Evolutionary conservation across 2,329 filamentous ascomycete genomes (phyloP).

Genomic region (Cercospora berteroae): DNA sequence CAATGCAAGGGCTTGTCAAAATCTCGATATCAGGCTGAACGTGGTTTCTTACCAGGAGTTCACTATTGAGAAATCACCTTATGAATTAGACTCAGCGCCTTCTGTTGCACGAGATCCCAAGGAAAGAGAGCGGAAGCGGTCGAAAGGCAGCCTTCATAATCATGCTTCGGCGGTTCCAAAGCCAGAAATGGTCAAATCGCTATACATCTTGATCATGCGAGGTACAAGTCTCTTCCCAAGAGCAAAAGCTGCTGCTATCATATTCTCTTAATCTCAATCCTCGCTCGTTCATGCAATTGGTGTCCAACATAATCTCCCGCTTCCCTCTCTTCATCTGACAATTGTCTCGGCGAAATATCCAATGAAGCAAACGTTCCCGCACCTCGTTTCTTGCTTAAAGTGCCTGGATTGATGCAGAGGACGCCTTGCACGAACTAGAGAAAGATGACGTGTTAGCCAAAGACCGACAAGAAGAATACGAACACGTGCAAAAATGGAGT

Average conservation of each 20-base stretch:
- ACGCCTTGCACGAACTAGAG: constrained; percentile 83
- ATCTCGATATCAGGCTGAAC: too few species aligned
- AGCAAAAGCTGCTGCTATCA: constrained; percentile 34
- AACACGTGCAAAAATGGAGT: neutral
- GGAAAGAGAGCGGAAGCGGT: neutral
- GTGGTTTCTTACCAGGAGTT: too few species aligned
- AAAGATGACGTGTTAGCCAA: neutral
- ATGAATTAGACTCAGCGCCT: too few species aligned
- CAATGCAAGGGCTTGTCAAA: too few species aligned
- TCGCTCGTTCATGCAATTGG: constrained; percentile 74
- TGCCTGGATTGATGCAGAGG: constrained; percentile 85
- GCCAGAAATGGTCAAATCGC: neutral
- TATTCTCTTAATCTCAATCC: constrained; percentile 85
- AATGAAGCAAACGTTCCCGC: constrained; percentile 84
- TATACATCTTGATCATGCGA: neutral
- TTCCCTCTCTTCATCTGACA: constrained; percentile 59
- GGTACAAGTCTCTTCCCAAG: too few species aligned
- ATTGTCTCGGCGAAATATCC: constrained; percentile 64
- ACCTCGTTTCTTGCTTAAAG: constrained; percentile 77
- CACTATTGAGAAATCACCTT: too few species aligned
- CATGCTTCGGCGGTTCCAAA: neutral
- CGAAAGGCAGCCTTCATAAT: neutral
- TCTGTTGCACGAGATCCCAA: too few species aligned
- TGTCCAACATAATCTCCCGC: constrained; percentile 64
- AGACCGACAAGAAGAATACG: neutral